A percentile compares a stretch with the other conserved stretches of the same genome.
phyloP scores from a whole-genome alignment of 257 asterid species.

The Solanum bukasovii region DNA sequence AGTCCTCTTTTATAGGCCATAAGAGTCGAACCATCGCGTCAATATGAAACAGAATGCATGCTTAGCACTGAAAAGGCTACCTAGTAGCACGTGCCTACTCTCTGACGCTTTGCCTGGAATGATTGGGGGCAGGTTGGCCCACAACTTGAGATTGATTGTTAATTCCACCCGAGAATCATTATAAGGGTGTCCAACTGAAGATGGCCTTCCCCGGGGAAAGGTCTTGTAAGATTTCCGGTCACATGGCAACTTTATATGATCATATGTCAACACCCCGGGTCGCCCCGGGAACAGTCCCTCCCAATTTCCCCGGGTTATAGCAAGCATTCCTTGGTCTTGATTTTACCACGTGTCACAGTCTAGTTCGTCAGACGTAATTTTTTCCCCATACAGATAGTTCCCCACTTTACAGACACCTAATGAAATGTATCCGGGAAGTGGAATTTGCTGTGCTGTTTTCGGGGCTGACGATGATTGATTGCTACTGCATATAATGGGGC shows the following conservation, averaged over 20 bases:
- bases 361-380: neutral
- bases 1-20: neutral
- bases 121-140: neutral
- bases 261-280: neutral
- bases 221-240: neutral
- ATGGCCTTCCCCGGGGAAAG: neutral
- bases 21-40: neutral
- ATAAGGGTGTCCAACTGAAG: neutral
- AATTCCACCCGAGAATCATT: neutral
- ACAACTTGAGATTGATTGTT: neutral
- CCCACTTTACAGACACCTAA: neutral
- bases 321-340: neutral
- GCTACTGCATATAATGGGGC: neutral
- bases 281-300: neutral
- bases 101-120: neutral
- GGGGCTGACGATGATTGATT: neutral
- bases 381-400: neutral
- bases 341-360: neutral
- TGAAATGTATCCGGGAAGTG: neutral
- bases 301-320: neutral
- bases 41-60: neutral
- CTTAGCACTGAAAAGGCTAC: neutral
- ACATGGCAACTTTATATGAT: neutral
- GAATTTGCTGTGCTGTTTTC: neutral
- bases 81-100: neutral